Conservation (phyloP, 169 alveolate species). For the Plasmodium cynomolgi region DNA sequence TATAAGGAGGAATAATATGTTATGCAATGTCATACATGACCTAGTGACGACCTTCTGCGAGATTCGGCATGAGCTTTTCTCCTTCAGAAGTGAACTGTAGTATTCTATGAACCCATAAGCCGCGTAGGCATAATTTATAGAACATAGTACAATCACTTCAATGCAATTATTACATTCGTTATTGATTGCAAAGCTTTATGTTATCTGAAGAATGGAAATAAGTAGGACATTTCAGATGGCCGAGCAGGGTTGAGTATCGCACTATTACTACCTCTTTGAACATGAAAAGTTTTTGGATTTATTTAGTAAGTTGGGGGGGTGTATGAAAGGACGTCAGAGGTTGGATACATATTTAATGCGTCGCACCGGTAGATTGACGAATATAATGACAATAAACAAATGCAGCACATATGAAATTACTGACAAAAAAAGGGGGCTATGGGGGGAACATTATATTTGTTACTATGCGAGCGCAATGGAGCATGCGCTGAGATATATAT, state of each 20-base stretch:
- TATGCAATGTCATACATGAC: slow-evolving; percentile 5
- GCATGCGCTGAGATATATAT: neutral
- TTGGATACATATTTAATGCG: neutral
- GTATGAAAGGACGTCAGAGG: slow-evolving; percentile 1
- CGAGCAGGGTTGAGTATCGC: neutral
- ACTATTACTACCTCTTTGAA: slow-evolving; percentile 12
- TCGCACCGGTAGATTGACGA: neutral
- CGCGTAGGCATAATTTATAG: neutral
- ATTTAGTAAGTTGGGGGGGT: slow-evolving; percentile 8
- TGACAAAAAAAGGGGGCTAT: neutral
- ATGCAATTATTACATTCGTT: slow-evolving; percentile 1
- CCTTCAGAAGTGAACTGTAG: neutral
- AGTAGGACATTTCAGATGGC: neutral
- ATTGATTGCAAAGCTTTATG: slow-evolving; percentile 25
- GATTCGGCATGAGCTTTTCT: neutral
- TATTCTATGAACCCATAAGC: slow-evolving; percentile 3
- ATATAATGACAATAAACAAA: neutral
- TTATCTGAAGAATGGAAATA: slow-evolving; percentile 1
- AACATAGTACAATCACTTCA: neutral
- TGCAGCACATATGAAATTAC: neutral
- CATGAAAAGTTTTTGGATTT: slow-evolving; percentile 17
- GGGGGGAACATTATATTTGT: neutral
- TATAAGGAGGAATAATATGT: neutral
- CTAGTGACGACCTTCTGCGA: slow-evolving; percentile 8
- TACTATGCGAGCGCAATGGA: neutral